Base-by-base conservation (phyloP, 2,329 filamentous ascomycete species). In the Sporothrix luriei region DNA sequence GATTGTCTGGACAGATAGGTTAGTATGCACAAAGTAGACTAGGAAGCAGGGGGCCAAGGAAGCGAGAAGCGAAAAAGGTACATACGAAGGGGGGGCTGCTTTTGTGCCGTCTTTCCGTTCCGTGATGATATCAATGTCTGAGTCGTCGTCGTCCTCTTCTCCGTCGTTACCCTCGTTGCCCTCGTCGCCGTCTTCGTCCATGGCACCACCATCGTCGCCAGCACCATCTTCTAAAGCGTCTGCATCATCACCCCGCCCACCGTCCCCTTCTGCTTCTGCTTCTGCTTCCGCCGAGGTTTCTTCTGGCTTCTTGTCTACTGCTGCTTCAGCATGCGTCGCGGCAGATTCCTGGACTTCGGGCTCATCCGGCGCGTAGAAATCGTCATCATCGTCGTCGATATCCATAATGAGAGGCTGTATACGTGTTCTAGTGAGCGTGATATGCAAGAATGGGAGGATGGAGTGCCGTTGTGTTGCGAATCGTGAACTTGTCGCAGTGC, bases 91-190 rank as follows among this genome's bases (percentile, higher is more conserved):
- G 66, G 87, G 85, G 66, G 84, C 83, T 69, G 87, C 82, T 71
- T 87, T 88, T 69, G 84, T 83, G 75, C 86, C 86, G 74, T 90
- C 88, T 80, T 88, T 89, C 70, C 87, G 83, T 76, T 90, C 88
- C 24, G 85, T 90, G 75, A 90, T 88, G 74, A 90, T 90, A 73
- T 90, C 88, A 75, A 90, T 88, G 72, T 90, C 88, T 85, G 70
- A 71, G 33, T 71, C 70, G 52, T 65, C 59, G 72, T 87, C 84
- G 43, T 85, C 84, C 24, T 83, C 85, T 26, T 88, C 86, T 70
- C 87, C 86, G 19, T 88, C 86, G 83, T 87, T n/a, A n/a, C n/a
- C 69, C 7, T 64, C 86, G n/a, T n/a, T n/a, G 48, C 81, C 81
- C 24, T 14, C 68, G 9, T 26, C 33, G 26, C 24, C 69, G 38